phyloP scores from a whole-genome alignment of 257 asterid species.

The Avicennia marina region DNA sequence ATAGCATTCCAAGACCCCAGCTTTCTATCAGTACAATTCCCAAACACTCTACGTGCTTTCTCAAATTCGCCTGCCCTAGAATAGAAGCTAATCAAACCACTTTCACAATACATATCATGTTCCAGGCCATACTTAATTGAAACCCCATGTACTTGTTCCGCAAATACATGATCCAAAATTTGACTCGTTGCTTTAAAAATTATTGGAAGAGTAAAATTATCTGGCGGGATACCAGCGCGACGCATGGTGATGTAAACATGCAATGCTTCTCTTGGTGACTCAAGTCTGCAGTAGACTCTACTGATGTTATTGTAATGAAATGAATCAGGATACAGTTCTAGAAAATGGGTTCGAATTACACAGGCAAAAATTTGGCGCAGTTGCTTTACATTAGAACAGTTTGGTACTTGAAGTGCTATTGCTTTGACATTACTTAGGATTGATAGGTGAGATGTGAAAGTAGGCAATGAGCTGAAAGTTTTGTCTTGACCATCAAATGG shows the following conservation, averaged over 20 bases:
- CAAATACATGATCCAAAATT: conserved; percentile 24
- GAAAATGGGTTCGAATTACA: conserved; percentile 52
- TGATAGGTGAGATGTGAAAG: conserved; percentile 8
- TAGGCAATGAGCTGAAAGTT: not conserved
- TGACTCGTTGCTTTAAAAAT: conserved; percentile 52
- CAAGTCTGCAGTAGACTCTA: conserved; percentile 50
- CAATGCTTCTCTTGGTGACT: conserved; percentile 56
- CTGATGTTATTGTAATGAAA: conserved; percentile 75
- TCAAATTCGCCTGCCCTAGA: conserved; percentile 42
- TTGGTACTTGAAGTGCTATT: conserved; percentile 46
- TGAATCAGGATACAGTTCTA: conserved; percentile 36
- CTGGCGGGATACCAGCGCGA: conserved; percentile 50
- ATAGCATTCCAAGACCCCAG: conserved; percentile 94
- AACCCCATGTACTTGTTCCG: conserved; percentile 46
- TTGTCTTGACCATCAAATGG: conserved; percentile 6
- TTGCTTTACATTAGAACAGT: conserved; percentile 35
- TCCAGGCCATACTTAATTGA: conserved; percentile 50
- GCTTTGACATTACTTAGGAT: conserved; percentile 19
- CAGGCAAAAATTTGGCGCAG: conserved; percentile 53
- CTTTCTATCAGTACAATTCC: conserved; percentile 46
- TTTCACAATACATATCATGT: conserved; percentile 60
- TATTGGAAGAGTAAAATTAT: conserved; percentile 66
- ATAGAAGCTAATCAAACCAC: conserved; percentile 67
- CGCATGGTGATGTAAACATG: conserved; percentile 54
- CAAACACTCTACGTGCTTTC: conserved; percentile 63